Evolutionary conservation across 495 filamentous ascomycete genomes (phyloP), one percentile per base, ranked within the genome.

Genomic region (Pseudoneurospora amorphoporcata): DNA sequence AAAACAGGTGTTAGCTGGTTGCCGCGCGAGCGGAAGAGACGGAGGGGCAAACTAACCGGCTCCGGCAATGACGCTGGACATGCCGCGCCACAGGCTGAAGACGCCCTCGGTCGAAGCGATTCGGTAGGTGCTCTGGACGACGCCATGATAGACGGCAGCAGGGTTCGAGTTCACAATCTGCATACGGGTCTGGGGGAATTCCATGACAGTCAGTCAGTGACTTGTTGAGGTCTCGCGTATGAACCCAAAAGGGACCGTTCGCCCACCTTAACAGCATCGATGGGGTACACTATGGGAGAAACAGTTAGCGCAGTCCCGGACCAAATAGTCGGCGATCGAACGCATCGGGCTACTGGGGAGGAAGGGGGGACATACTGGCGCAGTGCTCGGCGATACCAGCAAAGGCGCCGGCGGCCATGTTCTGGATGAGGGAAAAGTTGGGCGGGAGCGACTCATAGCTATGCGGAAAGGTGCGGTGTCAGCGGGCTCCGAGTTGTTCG

Each of bases 221-320:
- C 70, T 72, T 68, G 35, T 68, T 41, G 69, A 10, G 16, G 23
- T 43, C 70, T 37, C n/a, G n/a, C 35, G 19, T 16, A 68, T n/a
- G 71, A 71, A 68, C 29, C 8, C 23, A 41, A 14, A 4, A 53
- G 69, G 65, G 17, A 40, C 70, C 7, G 69, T 71, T 39, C 71
- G 80, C 87, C 82, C 84, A 98, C 96, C 90, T 99, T 99, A 72
- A 99, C 90, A 74, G 97, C 89, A 84, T 99, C 95, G 75, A 99
- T 92, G 9, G 95, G 95, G 77, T 99, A 99, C 95, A 99, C 94
- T 95, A 81, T 95, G 53, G 12, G 12, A 17, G 93, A 83, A 95
- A 92, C 87, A 39, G 74, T 83, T 74, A 83, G 79, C 69, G 45
- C 14, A 68, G n/a, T 17, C 40, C 14, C 29, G 43, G 23, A 12